Base-by-base conservation (phyloP, 768 basidiomycete species). In the Trametes cubensis region DNA sequence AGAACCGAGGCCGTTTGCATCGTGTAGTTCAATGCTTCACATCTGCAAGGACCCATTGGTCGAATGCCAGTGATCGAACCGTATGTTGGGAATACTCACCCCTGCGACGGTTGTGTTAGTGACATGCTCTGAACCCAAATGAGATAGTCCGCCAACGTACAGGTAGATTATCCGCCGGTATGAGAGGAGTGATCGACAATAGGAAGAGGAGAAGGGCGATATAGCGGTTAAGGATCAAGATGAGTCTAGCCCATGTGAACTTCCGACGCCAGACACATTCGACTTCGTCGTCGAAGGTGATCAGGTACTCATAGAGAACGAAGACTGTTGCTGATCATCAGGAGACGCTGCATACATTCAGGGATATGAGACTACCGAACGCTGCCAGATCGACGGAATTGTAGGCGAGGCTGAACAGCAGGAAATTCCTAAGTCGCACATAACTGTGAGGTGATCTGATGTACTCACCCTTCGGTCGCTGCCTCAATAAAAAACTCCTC, bases 221-320 rank as follows among this genome's bases (percentile, higher is more conserved):
- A 48, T 64, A 67, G 3, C 66, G 55, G 39, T 61, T 67, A 21
- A 67, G 28, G 23, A 64, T 46, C n/a, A 61, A 61, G 18, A 67
- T 41, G 10, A 48, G 21, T 23, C 26, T 61, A 18, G 53, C 66
- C 44, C 56, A 55, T 26, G 59, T 51, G 4, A 53, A 17, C 23
- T 62, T 61, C 23, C 63, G 55, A 28, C 63, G 23, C 66, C 66
- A 67, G 45, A 51, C 60, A 20, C 56, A 63, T 15, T 54, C 60
- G 30, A 64, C 62, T 40, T 67, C 66, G 20, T 53, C 30, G 15
- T 64, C 59, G 30, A 67, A 30, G 11, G 66, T 67, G 14, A 62
- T 53, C 23, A 56, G 2, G 28, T 61, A 52, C 8, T 67, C 66
- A 53, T 55, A 67, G 6, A 61, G 30, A 52, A 64, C 6, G 28